Evolutionary conservation across 2,329 filamentous ascomycete species (phyloP), one percentile per base, ranked within the genome.

Genomic region (Biscogniauxia sp.): DNA sequence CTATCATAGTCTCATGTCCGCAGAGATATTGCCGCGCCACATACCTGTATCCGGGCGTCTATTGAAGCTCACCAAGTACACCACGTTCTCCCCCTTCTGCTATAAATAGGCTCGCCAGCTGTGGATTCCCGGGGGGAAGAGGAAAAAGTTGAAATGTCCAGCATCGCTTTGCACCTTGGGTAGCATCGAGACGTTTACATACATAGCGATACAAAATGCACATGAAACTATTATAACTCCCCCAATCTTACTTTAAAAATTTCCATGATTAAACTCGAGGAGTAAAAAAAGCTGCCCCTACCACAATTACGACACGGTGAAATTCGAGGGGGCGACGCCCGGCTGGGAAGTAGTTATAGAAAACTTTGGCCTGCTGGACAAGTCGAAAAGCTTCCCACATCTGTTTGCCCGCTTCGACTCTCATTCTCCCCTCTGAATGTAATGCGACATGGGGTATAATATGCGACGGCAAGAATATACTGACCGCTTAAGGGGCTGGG

Each of bases 141-240:
- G 37, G 11, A 45, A n/a, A 45, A 2, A 45, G 7, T n/a, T n/a
- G 37, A n/a, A 45, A 45, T 55, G 50, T 53, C 53, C 53, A 59
- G 55, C 55, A 60, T 60, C 56, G 58, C 59, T 32, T 7, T 58
- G 53, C 53, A 58, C 59, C 58, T 58, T 51, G 49, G 57, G 53
- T n/a, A 55, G 20, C 60, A 55, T 52, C 41, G 51, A 61, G 11
- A 26, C 57, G 51, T 57, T 32, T 52, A 55, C 56, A 61, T 59
- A 63, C 60, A 62, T 58, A 64, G 51, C 54, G 58, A 62, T 70
- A 68, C 61, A 66, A 66, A 58, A 65, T 64, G 61, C 61, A 64
- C 59, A 61, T 62, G 58, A 64, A 32, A 28, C 55, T 57, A 56
- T 60, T 37, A 59, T n/a, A 45, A 45, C 56, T 54, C 9, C 28